Base-by-base conservation (phyloP, 345 rosid species). In the Isatis tinctoria region DNA sequence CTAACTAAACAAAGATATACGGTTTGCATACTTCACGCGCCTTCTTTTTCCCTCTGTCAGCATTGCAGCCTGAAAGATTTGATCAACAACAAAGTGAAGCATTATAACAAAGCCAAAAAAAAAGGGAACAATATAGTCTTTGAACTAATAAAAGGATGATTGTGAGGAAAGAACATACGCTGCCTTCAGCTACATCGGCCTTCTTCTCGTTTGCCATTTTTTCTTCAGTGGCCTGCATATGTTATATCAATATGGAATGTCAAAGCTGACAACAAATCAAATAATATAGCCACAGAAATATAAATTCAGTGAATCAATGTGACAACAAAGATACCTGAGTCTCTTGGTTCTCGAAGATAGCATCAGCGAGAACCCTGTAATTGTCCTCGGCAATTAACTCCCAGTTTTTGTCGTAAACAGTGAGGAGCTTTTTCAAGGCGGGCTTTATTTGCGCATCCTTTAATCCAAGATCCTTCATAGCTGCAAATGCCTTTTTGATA, bases 331-430 rank as follows among this genome's bases (percentile, higher is more conserved):
- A 65, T 65, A 92, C 99, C 92, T 85, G 64, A 48, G 67, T 37
- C 10, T 95, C 97, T 67, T 92, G 90, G 17, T 69, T 81, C 0
- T 96, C 99, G 33, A 92, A 90, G 54, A 96, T 89, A 39, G 98
- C 96, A 81, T 92, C 99, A 18, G 85, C 91, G 39, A 96, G 90
- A 78, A 61, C 97, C 75, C 99, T 85, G 62, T 88, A 96, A 61
- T 89, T 89, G 67, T 92, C 99, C 33, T 78, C 89, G 43, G 89
- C 96, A 47, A 95, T 92, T 13, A 87, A 75, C 36, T 83, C 91
- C 96, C 98, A 92, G 17, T 96, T 92, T 43, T 78, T 92, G 1
- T 95, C 98, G 67, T 90, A 96, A n/a, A 92, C 10, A 60, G 49
- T 60, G 9, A 90, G 69, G 51, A 92, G 97, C 16, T 67, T 85